Evolutionary conservation across 2,329 filamentous ascomycete genomes (phyloP).

Genomic region (Hortaea sp.): DNA sequence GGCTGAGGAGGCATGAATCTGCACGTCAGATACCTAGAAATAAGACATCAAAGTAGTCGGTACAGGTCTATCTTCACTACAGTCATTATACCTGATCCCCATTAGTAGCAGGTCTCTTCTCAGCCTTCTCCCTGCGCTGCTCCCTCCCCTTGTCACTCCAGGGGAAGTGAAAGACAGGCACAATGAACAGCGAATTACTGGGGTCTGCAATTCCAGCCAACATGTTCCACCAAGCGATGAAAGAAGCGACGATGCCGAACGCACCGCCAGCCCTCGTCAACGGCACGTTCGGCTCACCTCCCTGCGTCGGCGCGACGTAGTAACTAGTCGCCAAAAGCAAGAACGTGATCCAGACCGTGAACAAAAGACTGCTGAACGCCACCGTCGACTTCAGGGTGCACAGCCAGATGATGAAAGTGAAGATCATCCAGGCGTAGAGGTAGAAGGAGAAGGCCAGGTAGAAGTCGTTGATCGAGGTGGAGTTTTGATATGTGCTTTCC

Average conservation of each 20-base stretch:
- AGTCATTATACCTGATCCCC: not conserved
- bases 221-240: conserved; percentile 80
- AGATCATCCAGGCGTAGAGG: conserved; percentile 75
- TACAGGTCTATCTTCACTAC: too few species aligned
- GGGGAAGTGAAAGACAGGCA: conserved; percentile 26
- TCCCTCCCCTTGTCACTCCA: conserved; percentile 23
- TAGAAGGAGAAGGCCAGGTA: conserved; percentile 62
- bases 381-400: conserved; percentile 68
- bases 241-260: conserved; percentile 60
- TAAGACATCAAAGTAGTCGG: too few species aligned
- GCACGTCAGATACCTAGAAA: too few species aligned
- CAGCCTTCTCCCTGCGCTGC: not conserved
- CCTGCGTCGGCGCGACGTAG: conserved; percentile 26
- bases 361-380: conserved; percentile 69
- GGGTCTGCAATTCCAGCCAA: conserved; percentile 68
- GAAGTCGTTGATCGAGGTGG: conserved; percentile 23
- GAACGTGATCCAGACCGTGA: conserved; percentile 63
- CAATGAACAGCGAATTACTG: conserved; percentile 22
- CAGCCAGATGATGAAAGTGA: conserved; percentile 63
- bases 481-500: conserved; percentile 30
- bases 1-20: too few species aligned
- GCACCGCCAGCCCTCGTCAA: conserved; percentile 60
- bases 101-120: not conserved
- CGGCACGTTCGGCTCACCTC: conserved; percentile 15
- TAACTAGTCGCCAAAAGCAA: conserved; percentile 60